Base-by-base conservation (phyloP, 768 basidiomycete genomes). In the Boletus patriciae region DNA sequence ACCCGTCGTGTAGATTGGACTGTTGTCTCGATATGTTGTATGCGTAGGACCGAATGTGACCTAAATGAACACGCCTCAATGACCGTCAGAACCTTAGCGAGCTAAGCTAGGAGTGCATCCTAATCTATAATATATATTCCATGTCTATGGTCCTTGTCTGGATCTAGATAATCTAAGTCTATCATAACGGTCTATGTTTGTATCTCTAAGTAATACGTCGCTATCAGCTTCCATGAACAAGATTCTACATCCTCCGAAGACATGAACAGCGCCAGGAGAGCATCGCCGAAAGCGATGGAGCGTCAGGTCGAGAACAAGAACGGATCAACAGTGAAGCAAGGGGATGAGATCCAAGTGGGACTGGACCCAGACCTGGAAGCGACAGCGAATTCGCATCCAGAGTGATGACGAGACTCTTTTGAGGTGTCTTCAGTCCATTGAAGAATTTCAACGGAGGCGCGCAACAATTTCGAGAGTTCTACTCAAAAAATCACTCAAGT, bases 1-100 rank as follows among this genome's bases (percentile, higher is more conserved):
- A 49, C 87, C 89, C 53, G 81, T 79, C 55, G 83, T 83, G 58
- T 90, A 81, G 79, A 65, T 34, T 61, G 55, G 31, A 31, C 19
- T 33, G 2, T 18, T 55, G 38, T 27, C 45, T 33, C 44, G 27
- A 50, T 52, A 58, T 65, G 43, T 55, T 52, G 59, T 57, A 55
- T 50, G 46, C 31, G 27, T 55, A 66, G 36, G 46, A 58, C 21
- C 15, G 16, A 60, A 60, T 65, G 54, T 7, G n/a, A 57, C 34
- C 16, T 4, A n/a, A 27, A 46, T 34, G 27, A 53, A 36, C 52
- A 31, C 25, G 18, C 15, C 15, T 25, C n/a, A n/a, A n/a, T n/a
- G n/a, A 6, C 23, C 27, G n/a, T 42, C 13, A 9, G 21, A 37
- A 54, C 29, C n/a, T 10, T 13, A 2, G 13, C 9, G 5, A n/a